These are phyloP conservation scores for Schizophyllum commune DNA, from an alignment of 1,284 basidiomycete genomes.

Conservation along the genomic window DNA sequence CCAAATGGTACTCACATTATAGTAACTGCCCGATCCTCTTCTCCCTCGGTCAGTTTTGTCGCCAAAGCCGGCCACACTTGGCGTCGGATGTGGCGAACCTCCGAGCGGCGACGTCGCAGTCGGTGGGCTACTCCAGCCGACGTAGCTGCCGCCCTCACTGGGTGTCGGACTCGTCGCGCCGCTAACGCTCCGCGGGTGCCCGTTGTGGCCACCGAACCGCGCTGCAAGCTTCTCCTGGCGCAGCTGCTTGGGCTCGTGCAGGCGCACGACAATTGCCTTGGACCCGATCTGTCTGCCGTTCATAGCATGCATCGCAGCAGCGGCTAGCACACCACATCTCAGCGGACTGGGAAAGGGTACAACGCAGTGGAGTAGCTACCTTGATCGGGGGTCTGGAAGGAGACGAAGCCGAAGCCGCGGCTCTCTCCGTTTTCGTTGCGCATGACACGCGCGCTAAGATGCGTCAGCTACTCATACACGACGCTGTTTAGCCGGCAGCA, in stretches of 20 bases:
- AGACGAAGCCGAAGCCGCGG: constrained; percentile 95
- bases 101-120: no score
- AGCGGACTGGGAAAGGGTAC: constrained; percentile 1
- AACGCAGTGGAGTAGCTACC: constrained; percentile 34
- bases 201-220: constrained; percentile 63
- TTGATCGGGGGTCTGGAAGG: constrained; percentile 77
- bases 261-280: constrained; percentile 77
- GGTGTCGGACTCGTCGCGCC: constrained; percentile 76
- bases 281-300: constrained; percentile 63
- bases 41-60: constrained; percentile 50
- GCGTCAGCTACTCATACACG: not conserved
- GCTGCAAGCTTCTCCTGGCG: constrained; percentile 83
- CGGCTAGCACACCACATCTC: constrained; percentile 39
- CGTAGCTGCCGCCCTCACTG: constrained; percentile 67
- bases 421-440: constrained; percentile 78
- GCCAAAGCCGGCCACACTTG: no score
- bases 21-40: constrained; percentile 77
- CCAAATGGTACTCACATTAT: constrained; percentile 42
- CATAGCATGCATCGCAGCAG: constrained; percentile 71
- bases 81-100: no score
- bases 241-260: constrained; percentile 86
- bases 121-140: constrained; percentile 45
- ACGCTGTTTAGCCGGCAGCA: constrained; percentile 3
- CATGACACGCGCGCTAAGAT: constrained; percentile 82
- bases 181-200: constrained; percentile 67